Percentiles rank a stretch among this genome's conserved stretches.
Evolutionary conservation across 179 eudicot species (phyloP).

Genomic region (Carnegiea gigantea): DNA sequence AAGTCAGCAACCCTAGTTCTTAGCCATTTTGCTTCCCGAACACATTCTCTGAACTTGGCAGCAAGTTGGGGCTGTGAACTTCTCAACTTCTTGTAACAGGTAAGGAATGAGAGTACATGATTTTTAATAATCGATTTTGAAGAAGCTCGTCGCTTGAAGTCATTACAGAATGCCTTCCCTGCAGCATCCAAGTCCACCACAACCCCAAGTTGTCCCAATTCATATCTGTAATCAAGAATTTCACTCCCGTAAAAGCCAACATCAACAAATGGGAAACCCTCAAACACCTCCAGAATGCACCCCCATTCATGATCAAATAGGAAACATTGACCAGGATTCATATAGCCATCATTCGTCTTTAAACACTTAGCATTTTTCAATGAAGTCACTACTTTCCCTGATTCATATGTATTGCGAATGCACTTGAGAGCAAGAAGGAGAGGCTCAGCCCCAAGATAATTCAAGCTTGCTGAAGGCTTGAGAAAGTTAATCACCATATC

Average conservation of each 20-base stretch:
- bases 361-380: conserved; percentile 43
- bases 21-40: conserved; percentile 51
- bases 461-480: conserved; percentile 32
- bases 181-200: conserved; percentile 47
- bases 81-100: conserved; percentile 36
- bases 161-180: conserved; percentile 33
- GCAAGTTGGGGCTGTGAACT: conserved; percentile 26
- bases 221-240: conserved; percentile 33
- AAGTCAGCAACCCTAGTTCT: conserved; percentile 50
- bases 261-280: conserved; percentile 49
- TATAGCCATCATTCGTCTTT: conserved; percentile 43
- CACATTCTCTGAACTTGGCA: conserved; percentile 33
- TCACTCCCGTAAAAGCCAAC: conserved; percentile 36
- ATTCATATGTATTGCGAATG: conserved; percentile 23
- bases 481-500: conserved; percentile 43
- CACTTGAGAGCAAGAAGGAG: conserved; percentile 47
- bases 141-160: conserved; percentile 44
- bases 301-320: conserved; percentile 56
- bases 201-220: conserved; percentile 49
- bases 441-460: conserved; percentile 28
- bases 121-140: conserved; percentile 33
- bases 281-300: conserved; percentile 48
- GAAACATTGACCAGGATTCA: conserved; percentile 46
- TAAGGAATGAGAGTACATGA: conserved; percentile 41
- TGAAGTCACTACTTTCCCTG: conserved; percentile 30